Evolutionary conservation across 1,284 basidiomycete species (phyloP), one percentile per base, ranked within the genome.

Genomic region (Phenoliferia sp.): DNA sequence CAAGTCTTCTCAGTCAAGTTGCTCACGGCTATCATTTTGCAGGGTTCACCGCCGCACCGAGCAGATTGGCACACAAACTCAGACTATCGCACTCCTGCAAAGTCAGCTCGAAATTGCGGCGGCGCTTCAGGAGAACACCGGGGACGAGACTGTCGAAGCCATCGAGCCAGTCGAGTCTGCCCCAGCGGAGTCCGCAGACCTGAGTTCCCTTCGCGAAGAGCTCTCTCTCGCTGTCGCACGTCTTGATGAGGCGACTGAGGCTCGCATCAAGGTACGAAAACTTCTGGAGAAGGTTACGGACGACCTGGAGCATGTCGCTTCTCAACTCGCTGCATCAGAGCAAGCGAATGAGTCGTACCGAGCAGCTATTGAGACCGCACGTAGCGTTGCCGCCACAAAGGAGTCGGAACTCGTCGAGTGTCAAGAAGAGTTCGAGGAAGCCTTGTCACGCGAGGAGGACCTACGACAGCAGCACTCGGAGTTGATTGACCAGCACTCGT

Each of bases 21-120:
- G 44, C 15, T 28, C 57, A 15, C 34, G 29, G 17, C 35, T 7
- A 12, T 0, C 10, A 7, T 29, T 9, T 33, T 3, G 17, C 55
- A 71, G 70, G 28, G 62, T 71, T 10, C 10, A 31, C 2, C 63
- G 63, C 61, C 31, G 28, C n/a, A 61, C 68, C 3, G 57, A 59
- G 15, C 26, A 55, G 3, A 71, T 71, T 35, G 44, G 36, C 2
- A 33, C 59, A 9, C 67, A 70, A 48, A 52, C 66, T 59, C 48
- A 61, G 15, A 36, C 35, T 2, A 70, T 72, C 39, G 67, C 66
- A 2, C 59, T 65, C 4, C 59, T 72, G 4, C 66, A 67, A 56
- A 65, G 61, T 59, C 66, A 67, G 35, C 64, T 72, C 15, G 71
- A 63, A 19, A 62, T 63, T 12, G 59, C 62, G 3, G 69, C 67